Conservation (phyloP, 73 alveolate species). For the Effrenium voratum region DNA sequence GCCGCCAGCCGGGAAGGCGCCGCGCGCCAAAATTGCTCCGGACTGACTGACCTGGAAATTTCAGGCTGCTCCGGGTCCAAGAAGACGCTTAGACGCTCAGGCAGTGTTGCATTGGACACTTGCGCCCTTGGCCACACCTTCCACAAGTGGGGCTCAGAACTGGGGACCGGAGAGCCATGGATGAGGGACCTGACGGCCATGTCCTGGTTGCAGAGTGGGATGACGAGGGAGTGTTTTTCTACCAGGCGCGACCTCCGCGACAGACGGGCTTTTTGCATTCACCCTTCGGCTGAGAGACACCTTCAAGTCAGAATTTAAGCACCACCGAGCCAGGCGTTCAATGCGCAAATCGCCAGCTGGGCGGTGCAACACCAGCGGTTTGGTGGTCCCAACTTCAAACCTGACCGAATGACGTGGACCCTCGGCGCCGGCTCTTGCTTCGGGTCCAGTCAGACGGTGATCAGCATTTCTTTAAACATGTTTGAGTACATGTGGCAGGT, state of each 20-base stretch:
- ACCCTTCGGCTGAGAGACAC: no score
- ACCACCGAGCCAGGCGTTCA: slow-evolving; percentile 70
- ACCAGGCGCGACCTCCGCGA: slow-evolving; percentile 60
- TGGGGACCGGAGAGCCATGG: no score
- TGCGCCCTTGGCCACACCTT: no score
- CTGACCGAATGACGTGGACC: slow-evolving; percentile 95
- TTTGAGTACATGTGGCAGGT: neutral
- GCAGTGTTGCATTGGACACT: no score
- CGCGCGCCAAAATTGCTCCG: neutral
- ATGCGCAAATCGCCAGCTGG: slow-evolving; percentile 94
- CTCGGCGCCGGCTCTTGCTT: neutral
- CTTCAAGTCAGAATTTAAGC: no score
- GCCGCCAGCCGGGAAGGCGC: slow-evolving; percentile 41
- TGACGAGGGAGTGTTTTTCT: slow-evolving; percentile 94
- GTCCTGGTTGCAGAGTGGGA: slow-evolving; percentile 50
- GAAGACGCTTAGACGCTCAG: neutral
- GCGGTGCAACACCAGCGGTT: slow-evolving; percentile 94
- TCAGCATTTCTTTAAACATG: no score
- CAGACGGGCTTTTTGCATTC: neutral
- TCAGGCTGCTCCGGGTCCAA: slow-evolving; percentile 24
- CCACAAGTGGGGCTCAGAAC: no score
- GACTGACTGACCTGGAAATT: neutral
- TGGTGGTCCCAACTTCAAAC: slow-evolving; percentile 94
- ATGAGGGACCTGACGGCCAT: no score
- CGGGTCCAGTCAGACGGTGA: no score